Evolutionary conservation across 352 stramenopile genomes (phyloP).

Genomic region (Phytophthora quininea): DNA sequence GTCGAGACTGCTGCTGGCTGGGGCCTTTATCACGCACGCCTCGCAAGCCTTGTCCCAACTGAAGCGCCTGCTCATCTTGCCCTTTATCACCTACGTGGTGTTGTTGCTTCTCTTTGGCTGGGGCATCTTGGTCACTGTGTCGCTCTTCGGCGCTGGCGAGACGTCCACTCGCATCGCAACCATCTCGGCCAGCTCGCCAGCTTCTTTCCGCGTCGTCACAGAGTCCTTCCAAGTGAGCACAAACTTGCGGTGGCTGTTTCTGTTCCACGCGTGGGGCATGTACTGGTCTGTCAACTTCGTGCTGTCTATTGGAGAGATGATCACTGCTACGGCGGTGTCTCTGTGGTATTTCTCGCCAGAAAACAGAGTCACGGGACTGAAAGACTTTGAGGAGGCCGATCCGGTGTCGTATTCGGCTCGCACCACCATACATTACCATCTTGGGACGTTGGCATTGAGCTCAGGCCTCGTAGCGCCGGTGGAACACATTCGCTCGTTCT

Average conservation of each 20-base stretch:
- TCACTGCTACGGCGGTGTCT: slow-evolving; percentile 72
- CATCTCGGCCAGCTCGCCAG: slow-evolving; percentile 47
- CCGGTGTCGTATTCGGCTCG: slow-evolving; percentile 72
- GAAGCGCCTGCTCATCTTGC: slow-evolving; percentile 68
- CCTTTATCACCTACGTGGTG: slow-evolving; percentile 70
- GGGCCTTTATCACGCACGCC: slow-evolving; percentile 80
- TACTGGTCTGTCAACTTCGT: slow-evolving; percentile 82
- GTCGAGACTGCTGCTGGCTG: slow-evolving; percentile 66
- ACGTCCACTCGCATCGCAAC: slow-evolving; percentile 67
- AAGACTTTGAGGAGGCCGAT: slow-evolving; percentile 57
- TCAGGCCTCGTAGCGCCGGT: slow-evolving; percentile 63
- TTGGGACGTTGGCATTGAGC: slow-evolving; percentile 77
- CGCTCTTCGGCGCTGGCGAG: slow-evolving; percentile 72
- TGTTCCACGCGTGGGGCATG: slow-evolving; percentile 79
- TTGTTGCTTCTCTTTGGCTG: slow-evolving; percentile 77
- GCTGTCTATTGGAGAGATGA: slow-evolving; percentile 73
- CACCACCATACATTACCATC: slow-evolving; percentile 68
- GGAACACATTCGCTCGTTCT: slow-evolving; percentile 73
- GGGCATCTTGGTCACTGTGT: slow-evolving; percentile 76
- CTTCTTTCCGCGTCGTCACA: slow-evolving; percentile 61
- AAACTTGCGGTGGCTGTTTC: slow-evolving; percentile 75
- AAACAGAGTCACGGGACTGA: slow-evolving; percentile 61
- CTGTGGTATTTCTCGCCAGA: slow-evolving; percentile 82
- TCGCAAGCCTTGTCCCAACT: slow-evolving; percentile 70
- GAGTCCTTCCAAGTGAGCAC: slow-evolving; percentile 72